Evolutionary conservation across 768 basidiomycete genomes (phyloP), one percentile per base, ranked within the genome.

Genomic region (Boletus reticuloceps): DNA sequence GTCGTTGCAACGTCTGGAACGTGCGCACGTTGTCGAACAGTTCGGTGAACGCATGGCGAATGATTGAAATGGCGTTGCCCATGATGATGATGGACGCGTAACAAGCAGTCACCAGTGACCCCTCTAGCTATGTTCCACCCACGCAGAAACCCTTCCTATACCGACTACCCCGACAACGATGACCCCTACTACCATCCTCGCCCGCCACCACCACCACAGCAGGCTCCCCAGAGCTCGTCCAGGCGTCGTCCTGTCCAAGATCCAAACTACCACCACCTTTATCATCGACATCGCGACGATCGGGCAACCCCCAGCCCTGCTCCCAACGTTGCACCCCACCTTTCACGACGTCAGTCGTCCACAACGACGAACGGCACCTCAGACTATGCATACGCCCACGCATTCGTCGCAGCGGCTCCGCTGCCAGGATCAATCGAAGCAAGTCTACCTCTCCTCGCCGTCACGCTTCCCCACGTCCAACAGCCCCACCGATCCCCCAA

Each of bases 1-100:
- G 74, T 29, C 69, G 59, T 7, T 64, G 59, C 53, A 80, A 51
- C 0, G 53, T 39, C 22, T 66, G 61, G 29, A 75, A 64, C 5
- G 63, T 46, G 46, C 45, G 59, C 13, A 61, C 47, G 17, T 47
- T 60, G 32, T 56, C 57, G 47, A 61, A 40, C 31, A 71, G 57
- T 16, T 70, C 65, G 5, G 31, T 17, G 38, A 70, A 39, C 1
- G 58, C 63, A 42, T 58, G 51, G 27, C 61, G 60, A 13, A 61
- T 2, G 54, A 62, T 45, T 2, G 69, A 64, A 19, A 72, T 5
- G 17, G 56, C n/a, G 54, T 63, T 72, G 54, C 69, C 70, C 69
- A 72, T 54, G 50, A 22, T 31, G 27, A 10, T 36, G 34, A 36
- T 36, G 34, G 8, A 29, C 29, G 29, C 7, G 2, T 2, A 9